Base-by-base conservation (phyloP, 139 green algal species). In the Parachlorella kessleri region DNA sequence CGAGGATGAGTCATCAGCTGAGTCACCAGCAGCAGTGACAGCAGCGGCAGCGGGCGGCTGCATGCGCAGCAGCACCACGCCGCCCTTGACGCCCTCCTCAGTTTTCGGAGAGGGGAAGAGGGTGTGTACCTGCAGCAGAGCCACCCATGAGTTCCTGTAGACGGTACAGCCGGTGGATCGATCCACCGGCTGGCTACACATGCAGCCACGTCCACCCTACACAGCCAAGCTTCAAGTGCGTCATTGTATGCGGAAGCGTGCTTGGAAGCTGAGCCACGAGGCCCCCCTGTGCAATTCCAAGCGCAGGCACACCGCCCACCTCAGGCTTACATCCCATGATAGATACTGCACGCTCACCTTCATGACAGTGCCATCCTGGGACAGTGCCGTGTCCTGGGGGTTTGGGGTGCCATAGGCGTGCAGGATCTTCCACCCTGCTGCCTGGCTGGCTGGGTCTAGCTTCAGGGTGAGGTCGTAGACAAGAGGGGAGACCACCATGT, bases 381-480 rank as follows among this genome's bases (percentile, higher is more conserved):
- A 38, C 9, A 79, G 74, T 41, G 63, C 40, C 40, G 63, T 40
- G 63, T 79, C 74, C 63, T 84, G 64, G 0, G 32, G 26, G 38
- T 85, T 73, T 14, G 65, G 76, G 0, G 65, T 54, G 6, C 81
- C 81, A 10, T 85, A 85, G n/a, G 65, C 75, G 2, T 63, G 59
- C 32, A 78, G 24, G 23, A 85, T 39, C 2, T n/a, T 35, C 81
- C 81, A 85, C 26, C 80, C 79, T 1, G 28, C 26, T 6, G 55
- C 70, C 48, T 69, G 66, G 69, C 54, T 64, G 37, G 70, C 37
- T 33, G 75, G 68, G 68, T 84, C 30, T 1, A 83, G 23, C 8
- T 40, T 26, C 18, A 85, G 81, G 38, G 66, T 84, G 66, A 85
- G 40, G 41, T 85, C 81, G 42, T 81, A 85, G 4, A 85, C 73